phyloP scores from a whole-genome alignment of 2,329 filamentous ascomycete species.

The Fusarium citri region DNA sequence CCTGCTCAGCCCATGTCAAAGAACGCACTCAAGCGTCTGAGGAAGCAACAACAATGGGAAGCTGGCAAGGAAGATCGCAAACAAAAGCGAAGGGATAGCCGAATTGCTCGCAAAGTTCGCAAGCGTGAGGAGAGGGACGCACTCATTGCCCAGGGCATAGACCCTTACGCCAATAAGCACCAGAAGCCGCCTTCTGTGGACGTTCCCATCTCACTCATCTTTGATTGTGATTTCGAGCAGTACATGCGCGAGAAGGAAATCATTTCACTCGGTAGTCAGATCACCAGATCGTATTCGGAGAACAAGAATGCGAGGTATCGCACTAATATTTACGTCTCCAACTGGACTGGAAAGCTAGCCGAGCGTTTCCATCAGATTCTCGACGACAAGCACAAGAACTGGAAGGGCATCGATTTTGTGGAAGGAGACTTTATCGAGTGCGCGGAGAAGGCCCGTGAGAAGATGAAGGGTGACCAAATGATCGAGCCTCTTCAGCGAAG shows the following conservation, averaged over 20 bases:
- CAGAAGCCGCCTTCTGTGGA: conserved; percentile 58
- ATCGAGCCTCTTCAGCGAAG: conserved; percentile 66
- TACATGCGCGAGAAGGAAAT: conserved; percentile 90
- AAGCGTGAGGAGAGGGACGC: conserved; percentile 63
- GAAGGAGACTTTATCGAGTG: conserved; percentile 80
- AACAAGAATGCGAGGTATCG: conserved; percentile 77
- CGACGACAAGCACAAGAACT: conserved; percentile 75
- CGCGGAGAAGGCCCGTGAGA: conserved; percentile 71
- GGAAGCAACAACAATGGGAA: conserved; percentile 80
- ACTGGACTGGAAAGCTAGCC: conserved; percentile 80
- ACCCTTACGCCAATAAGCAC: conserved; percentile 51
- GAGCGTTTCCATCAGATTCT: conserved; percentile 84
- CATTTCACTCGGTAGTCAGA: conserved; percentile 83
- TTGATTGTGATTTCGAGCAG: conserved; percentile 93
- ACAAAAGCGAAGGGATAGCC: conserved; percentile 65
- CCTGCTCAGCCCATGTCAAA: conserved; percentile 72
- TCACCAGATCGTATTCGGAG: conserved; percentile 90
- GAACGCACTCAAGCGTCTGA: conserved; percentile 84
- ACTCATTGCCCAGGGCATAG: conserved; percentile 61
- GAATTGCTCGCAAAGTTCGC: conserved; percentile 59
- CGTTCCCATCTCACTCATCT: conserved; percentile 81
- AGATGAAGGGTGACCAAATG: conserved; percentile 73
- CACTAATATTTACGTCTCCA: conserved; percentile 79
- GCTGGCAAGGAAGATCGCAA: conserved; percentile 71
- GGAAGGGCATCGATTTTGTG: conserved; percentile 82